Percentiles rank a stretch among this genome's conserved stretches.
These are phyloP conservation scores for Dactylonectria estremocensis DNA, from an alignment of 2,329 filamentous ascomycete species.

Conservation along the genomic window DNA sequence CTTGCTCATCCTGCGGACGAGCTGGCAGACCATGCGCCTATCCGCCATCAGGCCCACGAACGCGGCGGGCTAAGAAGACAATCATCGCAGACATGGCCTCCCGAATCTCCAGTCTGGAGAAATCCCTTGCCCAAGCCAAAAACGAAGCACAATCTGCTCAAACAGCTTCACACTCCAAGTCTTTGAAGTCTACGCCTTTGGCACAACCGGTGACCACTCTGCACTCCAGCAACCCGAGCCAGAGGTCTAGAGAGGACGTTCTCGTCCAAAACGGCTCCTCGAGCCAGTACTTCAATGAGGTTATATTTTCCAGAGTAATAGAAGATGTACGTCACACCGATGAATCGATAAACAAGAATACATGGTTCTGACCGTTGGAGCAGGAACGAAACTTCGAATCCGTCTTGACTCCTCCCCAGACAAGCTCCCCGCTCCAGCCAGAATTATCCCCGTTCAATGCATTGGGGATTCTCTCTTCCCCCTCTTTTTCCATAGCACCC, in stretches of 20 bases:
- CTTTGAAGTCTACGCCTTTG: background rate
- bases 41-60: slow-evolving; percentile 38
- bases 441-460: slow-evolving; percentile 48
- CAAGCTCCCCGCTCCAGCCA: background rate
- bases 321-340: slow-evolving; percentile 44
- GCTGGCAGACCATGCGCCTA: slow-evolving; percentile 39
- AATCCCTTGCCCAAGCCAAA: slow-evolving; percentile 35
- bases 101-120: slow-evolving; percentile 49
- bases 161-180: background rate
- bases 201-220: background rate
- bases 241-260: slow-evolving; percentile 40
- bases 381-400: slow-evolving; percentile 30
- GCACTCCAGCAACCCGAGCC: background rate
- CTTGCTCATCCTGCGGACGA: slow-evolving; percentile 46
- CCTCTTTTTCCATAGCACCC: slow-evolving; percentile 26
- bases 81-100: slow-evolving; percentile 50
- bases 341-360: background rate
- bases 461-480: slow-evolving; percentile 51
- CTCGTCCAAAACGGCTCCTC: slow-evolving; percentile 50
- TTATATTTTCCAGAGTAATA: slow-evolving; percentile 52
- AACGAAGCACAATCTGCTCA: background rate
- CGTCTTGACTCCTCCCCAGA: slow-evolving; percentile 7
- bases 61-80: slow-evolving; percentile 41
- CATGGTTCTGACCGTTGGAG: background rate
- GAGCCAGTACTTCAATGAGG: slow-evolving; percentile 55